Conservation (phyloP, 140 eudicot species). For the Ambrosia hybrid region DNA sequence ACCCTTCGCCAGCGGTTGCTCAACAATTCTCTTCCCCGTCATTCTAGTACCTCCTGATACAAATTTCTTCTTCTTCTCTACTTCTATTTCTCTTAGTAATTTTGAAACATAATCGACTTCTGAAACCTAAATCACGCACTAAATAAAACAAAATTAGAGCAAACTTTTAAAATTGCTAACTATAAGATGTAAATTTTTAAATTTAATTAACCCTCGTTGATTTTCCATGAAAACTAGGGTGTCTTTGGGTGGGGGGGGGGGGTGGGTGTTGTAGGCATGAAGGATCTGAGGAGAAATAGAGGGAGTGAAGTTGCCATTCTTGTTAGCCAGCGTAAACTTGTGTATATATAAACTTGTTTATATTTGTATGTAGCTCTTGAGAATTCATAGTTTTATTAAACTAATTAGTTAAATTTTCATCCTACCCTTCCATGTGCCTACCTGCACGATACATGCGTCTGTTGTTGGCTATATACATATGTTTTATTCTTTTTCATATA, state of each 20-base stretch:
- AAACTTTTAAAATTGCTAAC: slow-evolving; percentile 20
- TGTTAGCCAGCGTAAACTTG: neutral
- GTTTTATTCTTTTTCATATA: too few species aligned
- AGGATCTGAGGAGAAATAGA: slow-evolving; percentile 26
- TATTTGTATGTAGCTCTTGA: neutral
- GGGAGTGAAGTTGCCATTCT: slow-evolving; percentile 42
- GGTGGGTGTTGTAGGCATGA: slow-evolving; percentile 25
- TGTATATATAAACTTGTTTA: neutral
- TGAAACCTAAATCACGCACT: neutral
- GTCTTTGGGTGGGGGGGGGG: slow-evolving; percentile 15
- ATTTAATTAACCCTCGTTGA: slow-evolving; percentile 29
- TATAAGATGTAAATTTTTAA: too few species aligned
- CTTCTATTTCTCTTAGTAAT: slow-evolving; percentile 47
- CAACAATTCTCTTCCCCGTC: slow-evolving; percentile 91
- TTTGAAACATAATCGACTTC: neutral
- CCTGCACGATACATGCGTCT: too few species aligned
- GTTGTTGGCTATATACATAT: too few species aligned
- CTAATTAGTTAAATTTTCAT: too few species aligned
- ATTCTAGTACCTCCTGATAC: slow-evolving; percentile 93
- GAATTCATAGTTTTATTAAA: too few species aligned
- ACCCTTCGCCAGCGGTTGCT: slow-evolving; percentile 89
- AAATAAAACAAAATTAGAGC: neutral
- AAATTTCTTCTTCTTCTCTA: slow-evolving; percentile 68
- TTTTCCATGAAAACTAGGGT: slow-evolving; percentile 36
- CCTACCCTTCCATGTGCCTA: too few species aligned